Evolutionary conservation across 495 filamentous ascomycete species (phyloP), one percentile per base, ranked within the genome.

Genomic region (Trichodelitschia bisporula): DNA sequence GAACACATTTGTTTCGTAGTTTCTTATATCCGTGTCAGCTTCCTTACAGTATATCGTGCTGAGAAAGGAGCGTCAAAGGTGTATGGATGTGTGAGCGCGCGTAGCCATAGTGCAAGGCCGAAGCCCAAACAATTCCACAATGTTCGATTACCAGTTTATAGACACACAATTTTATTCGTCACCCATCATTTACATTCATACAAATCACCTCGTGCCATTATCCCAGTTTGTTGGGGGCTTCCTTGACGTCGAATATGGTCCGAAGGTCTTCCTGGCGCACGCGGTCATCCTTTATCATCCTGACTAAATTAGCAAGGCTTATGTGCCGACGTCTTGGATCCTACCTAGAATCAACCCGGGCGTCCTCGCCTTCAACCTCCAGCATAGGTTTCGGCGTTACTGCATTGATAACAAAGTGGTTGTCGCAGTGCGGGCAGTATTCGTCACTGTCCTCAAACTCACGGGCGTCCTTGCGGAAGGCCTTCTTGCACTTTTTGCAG

Each of bases 371-470:
- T 49, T 95, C 86, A 17, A 95, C 62, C 32, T 77, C 60, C 31
- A 97, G 50, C 19, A 69, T 58, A 5, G 80, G 60, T 51, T 80
- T 75, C 6, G 86, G 77, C 14, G 71, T 76, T 34, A 72, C 45
- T 15, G 86, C 86, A 12, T 93, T 83, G 35, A 95, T 53, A 15
- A 95, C 73, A 46, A 80, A 97, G 52, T 95, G 86, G 51, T 97
- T 97, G 50, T 97, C 86, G 59, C 86, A 97, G 55, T 92, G 76
- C n/a, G 86, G 89, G 56, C 86, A 95, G 57, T 90, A 95, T 52
- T 97, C 89, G 58, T 97, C 89, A 48, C 78, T 77, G 39, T 93
- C 89, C 42, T 97, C 86, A 45, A 91, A 92, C 47, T 92, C 76
- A 30, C 63, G 50, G 12, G 71, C 69, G 42, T 93, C 76, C 55